Conservation (phyloP, 2,329 filamentous ascomycete genomes). For the Nothopassalora personata region DNA sequence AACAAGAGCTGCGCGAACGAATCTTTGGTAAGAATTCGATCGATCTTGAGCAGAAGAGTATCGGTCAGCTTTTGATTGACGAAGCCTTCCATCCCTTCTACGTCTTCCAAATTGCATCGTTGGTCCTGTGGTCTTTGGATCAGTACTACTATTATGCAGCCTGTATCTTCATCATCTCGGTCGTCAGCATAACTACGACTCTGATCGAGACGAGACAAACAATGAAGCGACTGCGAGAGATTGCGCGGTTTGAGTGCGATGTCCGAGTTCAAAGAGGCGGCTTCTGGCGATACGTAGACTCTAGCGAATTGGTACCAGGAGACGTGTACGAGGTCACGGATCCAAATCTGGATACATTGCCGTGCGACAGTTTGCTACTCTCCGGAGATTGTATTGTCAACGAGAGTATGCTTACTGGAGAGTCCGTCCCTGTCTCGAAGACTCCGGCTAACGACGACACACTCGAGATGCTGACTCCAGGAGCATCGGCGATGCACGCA, state of each 20-base stretch:
- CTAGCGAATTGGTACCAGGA: constrained; percentile 83
- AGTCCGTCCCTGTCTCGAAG: constrained; percentile 96
- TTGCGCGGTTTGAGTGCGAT: constrained; percentile 92
- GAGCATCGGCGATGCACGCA: constrained; percentile 74
- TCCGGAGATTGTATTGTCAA: constrained; percentile 97
- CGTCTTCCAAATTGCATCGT: constrained; percentile 92
- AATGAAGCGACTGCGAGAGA: constrained; percentile 83
- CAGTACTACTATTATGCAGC: constrained; percentile 96
- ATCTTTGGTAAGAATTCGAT: constrained; percentile 90
- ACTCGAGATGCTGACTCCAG: constrained; percentile 69
- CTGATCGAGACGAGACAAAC: constrained; percentile 88
- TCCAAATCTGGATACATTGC: constrained; percentile 79
- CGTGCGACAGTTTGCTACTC: constrained; percentile 84
- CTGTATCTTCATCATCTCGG: constrained; percentile 91
- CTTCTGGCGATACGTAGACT: constrained; percentile 88
- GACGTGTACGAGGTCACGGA: constrained; percentile 97
- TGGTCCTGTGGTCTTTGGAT: constrained; percentile 90
- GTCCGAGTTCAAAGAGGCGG: constrained; percentile 88
- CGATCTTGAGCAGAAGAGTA: constrained; percentile 85
- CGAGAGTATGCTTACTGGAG: constrained; percentile 96
- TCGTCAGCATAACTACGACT: constrained; percentile 84
- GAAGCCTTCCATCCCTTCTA: constrained; percentile 98
- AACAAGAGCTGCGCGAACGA: constrained; percentile 73
- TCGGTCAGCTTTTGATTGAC: constrained; percentile 76
- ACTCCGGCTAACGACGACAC: constrained; percentile 75